Evolutionary conservation across 768 basidiomycete genomes (phyloP), one percentile per base, ranked within the genome.

Genomic region (Serpula lacrymans): DNA sequence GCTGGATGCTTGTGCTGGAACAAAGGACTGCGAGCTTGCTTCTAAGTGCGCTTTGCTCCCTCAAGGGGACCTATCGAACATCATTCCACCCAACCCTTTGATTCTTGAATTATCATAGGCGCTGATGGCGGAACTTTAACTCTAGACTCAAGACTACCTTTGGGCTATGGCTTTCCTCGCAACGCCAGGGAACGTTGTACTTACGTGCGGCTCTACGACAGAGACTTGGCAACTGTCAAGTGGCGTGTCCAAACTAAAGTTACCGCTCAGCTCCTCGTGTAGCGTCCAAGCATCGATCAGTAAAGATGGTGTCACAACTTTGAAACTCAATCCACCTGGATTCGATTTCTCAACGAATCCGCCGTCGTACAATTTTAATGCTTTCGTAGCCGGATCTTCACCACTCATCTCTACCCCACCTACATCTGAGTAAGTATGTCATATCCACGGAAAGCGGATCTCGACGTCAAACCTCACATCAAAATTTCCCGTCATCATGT

Each of bases 91-190:
- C 37, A 33, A 23, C 36, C 23, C 36, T n/a, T n/a, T n/a, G n/a
- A n/a, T n/a, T n/a, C n/a, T n/a, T n/a, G n/a, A n/a, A n/a, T n/a
- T n/a, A n/a, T n/a, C n/a, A n/a, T n/a, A n/a, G n/a, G n/a, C n/a
- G n/a, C n/a, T n/a, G n/a, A n/a, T n/a, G n/a, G n/a, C n/a, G n/a
- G n/a, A n/a, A 42, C 29, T 28, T 12, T 26, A 25, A 27, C 20
- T 25, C 27, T 44, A 53, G 42, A 52, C 40, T 25, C 45, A 78
- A 67, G 80, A 84, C 53, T 72, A 69, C 12, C 69, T 88, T 45
- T 89, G 80, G 77, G 83, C 75, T 0, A 74, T 76, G 14, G 82
- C 79, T 1, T 75, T 84, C 52, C 67, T 78, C 22, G 76, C 72
- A 4, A 67, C 67, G 3, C 59, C 72, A 12, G 72, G 72, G 34